Evolutionary conservation across 306 rosid genomes (phyloP).

Genomic region (Cicer cuneatum): DNA sequence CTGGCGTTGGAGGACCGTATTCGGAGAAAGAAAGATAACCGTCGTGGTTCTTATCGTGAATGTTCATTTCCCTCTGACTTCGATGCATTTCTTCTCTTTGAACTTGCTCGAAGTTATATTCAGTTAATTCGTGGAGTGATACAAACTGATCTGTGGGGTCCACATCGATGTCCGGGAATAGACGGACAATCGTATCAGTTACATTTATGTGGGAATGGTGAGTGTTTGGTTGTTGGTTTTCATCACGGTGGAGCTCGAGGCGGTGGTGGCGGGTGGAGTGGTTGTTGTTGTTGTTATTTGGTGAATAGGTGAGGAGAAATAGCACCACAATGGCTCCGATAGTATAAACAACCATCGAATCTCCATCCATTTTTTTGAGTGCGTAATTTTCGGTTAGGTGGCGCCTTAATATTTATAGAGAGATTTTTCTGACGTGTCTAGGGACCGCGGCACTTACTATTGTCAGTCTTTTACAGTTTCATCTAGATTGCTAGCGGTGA

Average conservation of each 20-base stretch:
- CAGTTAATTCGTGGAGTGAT: constrained; percentile 64
- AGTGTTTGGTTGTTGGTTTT: constrained; percentile 62
- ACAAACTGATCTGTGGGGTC: constrained; percentile 70
- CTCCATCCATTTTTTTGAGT: too few species aligned
- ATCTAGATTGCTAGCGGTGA: too few species aligned
- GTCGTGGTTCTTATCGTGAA: constrained; percentile 79
- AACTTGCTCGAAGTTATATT: constrained; percentile 73
- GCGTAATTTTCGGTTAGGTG: too few species aligned
- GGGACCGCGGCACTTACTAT: too few species aligned
- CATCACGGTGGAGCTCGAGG: constrained; percentile 81
- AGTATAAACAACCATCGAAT: constrained; percentile 60
- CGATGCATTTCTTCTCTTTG: constrained; percentile 52
- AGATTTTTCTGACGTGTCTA: too few species aligned
- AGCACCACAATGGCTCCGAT: constrained; percentile 52
- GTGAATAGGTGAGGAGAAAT: constrained; percentile 54
- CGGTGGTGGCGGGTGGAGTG: constrained; percentile 61
- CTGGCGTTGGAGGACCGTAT: constrained; percentile 75
- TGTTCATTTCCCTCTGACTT: constrained; percentile 78
- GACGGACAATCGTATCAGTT: constrained; percentile 54
- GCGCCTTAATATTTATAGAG: too few species aligned
- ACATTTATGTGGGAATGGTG: constrained; percentile 70
- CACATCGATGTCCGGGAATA: constrained; percentile 82
- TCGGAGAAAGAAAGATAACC: constrained; percentile 79
- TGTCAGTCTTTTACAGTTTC: too few species aligned
- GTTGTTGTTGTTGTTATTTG: not conserved